A percentile compares a stretch with the other conserved stretches of the same genome.
These are phyloP conservation scores for Trichophyton rubrum DNA, from an alignment of 2,329 filamentous ascomycete genomes.

Conservation along the genomic window DNA sequence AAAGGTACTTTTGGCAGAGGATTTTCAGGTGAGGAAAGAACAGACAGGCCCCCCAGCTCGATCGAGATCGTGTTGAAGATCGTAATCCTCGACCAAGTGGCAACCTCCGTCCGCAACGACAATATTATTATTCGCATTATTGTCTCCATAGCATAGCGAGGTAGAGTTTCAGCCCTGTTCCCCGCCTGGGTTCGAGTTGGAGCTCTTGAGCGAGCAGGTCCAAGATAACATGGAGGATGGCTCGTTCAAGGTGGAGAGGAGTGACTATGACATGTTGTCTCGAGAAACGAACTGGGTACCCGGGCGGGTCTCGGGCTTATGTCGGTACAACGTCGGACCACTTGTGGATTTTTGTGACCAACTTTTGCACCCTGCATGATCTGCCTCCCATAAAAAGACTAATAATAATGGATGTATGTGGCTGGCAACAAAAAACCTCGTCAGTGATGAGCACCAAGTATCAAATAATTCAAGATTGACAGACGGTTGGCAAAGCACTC, in stretches of 20 bases:
- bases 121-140: too few species aligned
- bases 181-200: too few species aligned
- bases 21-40: too few species aligned
- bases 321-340: not conserved
- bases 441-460: not conserved
- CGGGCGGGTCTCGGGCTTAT: not conserved
- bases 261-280: not conserved
- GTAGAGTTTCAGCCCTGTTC: too few species aligned
- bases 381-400: not conserved
- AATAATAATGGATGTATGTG: not conserved
- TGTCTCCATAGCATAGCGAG: too few species aligned
- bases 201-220: not conserved
- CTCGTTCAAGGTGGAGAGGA: too few species aligned
- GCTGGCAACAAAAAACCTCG: not conserved
- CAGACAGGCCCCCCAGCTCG: not conserved
- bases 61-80: not conserved
- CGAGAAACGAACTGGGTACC: not conserved
- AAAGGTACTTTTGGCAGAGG: not conserved
- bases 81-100: not conserved
- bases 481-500: not conserved
- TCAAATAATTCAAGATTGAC: not conserved
- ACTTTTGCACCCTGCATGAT: not conserved
- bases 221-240: not conserved
- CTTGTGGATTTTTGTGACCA: not conserved
- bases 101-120: not conserved